A percentile compares a stretch with the other conserved stretches of the same genome.
phyloP scores from a whole-genome alignment of 2,329 filamentous ascomycete species.

The Ophiocordyceps camponoti-rufipedis region DNA sequence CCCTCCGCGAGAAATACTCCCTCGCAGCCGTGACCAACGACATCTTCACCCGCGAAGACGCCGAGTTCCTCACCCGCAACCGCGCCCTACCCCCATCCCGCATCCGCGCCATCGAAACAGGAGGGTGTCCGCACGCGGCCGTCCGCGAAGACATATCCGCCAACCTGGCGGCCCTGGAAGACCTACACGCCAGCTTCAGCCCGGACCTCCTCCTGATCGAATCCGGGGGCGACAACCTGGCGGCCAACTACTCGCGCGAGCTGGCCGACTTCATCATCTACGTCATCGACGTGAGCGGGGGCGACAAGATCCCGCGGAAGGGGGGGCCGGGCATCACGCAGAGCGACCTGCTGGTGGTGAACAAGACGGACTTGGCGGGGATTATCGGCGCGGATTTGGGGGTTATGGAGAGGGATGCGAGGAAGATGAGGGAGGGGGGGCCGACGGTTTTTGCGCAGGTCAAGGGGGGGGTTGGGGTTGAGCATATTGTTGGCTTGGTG shows the following conservation, averaged over 20 bases:
- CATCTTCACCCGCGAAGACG: conserved; percentile 96
- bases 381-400: conserved; percentile 74
- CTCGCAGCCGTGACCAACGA: conserved; percentile 96
- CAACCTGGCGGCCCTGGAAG: conserved; percentile 83
- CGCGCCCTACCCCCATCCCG: conserved; percentile 64
- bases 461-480: conserved; percentile 74
- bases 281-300: conserved; percentile 91
- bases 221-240: conserved; percentile 87
- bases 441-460: conserved; percentile 94
- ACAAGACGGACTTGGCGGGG: conserved; percentile 91
- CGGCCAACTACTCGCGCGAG: conserved; percentile 90
- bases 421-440: conserved; percentile 88
- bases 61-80: conserved; percentile 86
- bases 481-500: conserved; percentile 76
- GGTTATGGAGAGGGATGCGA: conserved; percentile 88
- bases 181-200: conserved; percentile 63
- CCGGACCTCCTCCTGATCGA: conserved; percentile 84
- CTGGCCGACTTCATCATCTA: conserved; percentile 97
- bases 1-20: conserved; percentile 62
- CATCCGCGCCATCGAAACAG: conserved; percentile 93
- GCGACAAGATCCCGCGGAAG: conserved; percentile 92
- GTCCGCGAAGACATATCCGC: conserved; percentile 92
- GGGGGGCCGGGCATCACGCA: conserved; percentile 95
- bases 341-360: conserved; percentile 82
- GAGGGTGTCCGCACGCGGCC: conserved; percentile 90